These are phyloP conservation scores for Backusella mclennaniae DNA, from an alignment of 192 early-diverging fungal species.

Conservation along the genomic window DNA sequence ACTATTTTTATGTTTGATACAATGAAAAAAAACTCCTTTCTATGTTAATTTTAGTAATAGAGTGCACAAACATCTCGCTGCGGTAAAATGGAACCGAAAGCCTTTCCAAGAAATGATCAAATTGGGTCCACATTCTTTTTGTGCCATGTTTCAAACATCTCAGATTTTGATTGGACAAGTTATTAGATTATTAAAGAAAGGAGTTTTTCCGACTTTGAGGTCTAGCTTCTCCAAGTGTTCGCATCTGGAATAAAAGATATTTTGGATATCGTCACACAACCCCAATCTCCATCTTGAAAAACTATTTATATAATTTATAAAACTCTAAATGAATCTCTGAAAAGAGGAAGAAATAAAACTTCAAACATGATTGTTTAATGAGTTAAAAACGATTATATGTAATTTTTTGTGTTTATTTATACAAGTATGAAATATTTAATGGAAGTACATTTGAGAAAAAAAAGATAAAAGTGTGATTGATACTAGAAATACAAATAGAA, in stretches of 20 bases:
- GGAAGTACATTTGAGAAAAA: background rate
- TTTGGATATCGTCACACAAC: background rate
- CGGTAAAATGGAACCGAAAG: background rate
- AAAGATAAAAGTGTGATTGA: background rate
- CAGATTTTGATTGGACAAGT: background rate
- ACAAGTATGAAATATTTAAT: background rate
- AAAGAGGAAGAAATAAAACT: background rate
- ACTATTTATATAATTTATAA: background rate
- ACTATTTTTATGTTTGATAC: background rate
- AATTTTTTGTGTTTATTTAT: slow-evolving; percentile 4
- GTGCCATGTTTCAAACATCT: background rate
- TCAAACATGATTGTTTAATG: background rate
- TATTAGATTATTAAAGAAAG: background rate
- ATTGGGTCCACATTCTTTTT: background rate
- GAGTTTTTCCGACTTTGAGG: background rate
- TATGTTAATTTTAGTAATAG: background rate
- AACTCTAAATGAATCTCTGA: background rate
- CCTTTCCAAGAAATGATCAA: background rate
- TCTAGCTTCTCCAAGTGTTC: background rate
- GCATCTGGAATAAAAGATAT: background rate
- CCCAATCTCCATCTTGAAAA: background rate
- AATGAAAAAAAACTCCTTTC: background rate
- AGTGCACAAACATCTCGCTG: background rate
- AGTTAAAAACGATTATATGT: background rate
- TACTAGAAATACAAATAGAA: background rate